Conservation (phyloP, 305 asterid genomes). For the Nicotiana rustica region DNA sequence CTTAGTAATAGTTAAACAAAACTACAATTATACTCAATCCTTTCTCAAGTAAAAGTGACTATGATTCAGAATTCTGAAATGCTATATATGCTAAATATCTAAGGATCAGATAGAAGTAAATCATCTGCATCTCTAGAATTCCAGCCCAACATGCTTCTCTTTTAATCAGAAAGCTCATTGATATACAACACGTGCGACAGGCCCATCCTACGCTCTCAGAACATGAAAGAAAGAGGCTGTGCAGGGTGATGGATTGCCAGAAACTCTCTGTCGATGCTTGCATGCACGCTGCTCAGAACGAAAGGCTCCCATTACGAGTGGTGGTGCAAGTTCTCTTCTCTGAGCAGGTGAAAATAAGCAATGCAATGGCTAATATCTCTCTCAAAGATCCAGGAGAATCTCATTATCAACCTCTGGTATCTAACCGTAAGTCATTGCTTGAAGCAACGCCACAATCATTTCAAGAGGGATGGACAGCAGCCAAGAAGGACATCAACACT, state of each 20-base stretch:
- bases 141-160: not conserved
- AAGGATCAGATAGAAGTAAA: not conserved
- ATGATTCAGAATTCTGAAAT: not conserved
- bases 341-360: constrained; percentile 88
- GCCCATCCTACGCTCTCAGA: constrained; percentile 92
- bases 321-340: constrained; percentile 94
- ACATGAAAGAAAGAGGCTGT: constrained; percentile 90
- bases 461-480: constrained; percentile 92
- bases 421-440: constrained; percentile 72
- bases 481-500: constrained; percentile 88
- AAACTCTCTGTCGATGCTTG: constrained; percentile 93
- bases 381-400: constrained; percentile 70
- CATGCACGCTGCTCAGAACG: constrained; percentile 96
- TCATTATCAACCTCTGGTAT: constrained; percentile 70
- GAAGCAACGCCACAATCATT: constrained; percentile 92
- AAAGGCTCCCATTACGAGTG: constrained; percentile 82
- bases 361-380: constrained; percentile 68
- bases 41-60: not conserved
- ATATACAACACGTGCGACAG: constrained; percentile 44
- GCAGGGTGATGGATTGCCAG: constrained; percentile 96
- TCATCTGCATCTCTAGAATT: not conserved
- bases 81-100: not conserved
- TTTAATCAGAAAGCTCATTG: not conserved
- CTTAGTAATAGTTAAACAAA: constrained; percentile 3
- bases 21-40: not conserved